Evolutionary conservation across 106 monocot genomes (phyloP).

Genomic region (Alisma plantagoaquatica): DNA sequence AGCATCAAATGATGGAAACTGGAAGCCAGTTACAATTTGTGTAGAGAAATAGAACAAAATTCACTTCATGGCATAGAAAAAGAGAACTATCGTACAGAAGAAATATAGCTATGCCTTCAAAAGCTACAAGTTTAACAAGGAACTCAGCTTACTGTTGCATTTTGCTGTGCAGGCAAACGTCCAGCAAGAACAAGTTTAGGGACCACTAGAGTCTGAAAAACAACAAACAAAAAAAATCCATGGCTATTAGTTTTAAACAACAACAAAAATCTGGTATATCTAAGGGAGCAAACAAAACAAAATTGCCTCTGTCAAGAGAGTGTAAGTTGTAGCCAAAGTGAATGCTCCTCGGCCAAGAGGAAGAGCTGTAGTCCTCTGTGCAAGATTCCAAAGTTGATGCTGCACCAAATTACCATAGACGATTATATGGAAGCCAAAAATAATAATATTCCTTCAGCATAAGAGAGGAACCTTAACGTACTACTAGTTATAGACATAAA

Average conservation of each 20-base stretch:
- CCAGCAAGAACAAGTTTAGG: slow-evolving; percentile 90
- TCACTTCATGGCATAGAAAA: no score
- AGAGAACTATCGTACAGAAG: no score
- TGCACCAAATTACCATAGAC: slow-evolving; percentile 19
- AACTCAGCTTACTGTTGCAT: slow-evolving; percentile 90
- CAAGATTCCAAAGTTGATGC: slow-evolving; percentile 95
- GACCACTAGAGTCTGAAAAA: slow-evolving; percentile 56
- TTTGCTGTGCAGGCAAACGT: slow-evolving; percentile 85
- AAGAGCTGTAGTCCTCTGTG: slow-evolving; percentile 86
- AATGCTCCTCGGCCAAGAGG: slow-evolving; percentile 96
- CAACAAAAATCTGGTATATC: background rate
- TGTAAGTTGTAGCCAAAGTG: slow-evolving; percentile 77
- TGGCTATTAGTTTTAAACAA: background rate
- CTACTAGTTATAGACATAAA: no score
- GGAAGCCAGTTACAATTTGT: no score
- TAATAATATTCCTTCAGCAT: background rate
- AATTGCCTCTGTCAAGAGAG: slow-evolving; percentile 75
- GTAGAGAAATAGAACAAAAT: no score
- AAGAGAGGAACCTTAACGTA: no score
- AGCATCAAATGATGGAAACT: no score
- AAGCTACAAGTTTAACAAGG: no score
- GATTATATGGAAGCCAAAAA: background rate
- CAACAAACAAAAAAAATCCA: background rate
- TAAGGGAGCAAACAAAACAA: background rate
- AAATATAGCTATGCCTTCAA: no score